Evolutionary conservation across 805 yeast genomes (phyloP), one percentile per base, ranked within the genome.

Genomic region (Komagataella ulmi): DNA sequence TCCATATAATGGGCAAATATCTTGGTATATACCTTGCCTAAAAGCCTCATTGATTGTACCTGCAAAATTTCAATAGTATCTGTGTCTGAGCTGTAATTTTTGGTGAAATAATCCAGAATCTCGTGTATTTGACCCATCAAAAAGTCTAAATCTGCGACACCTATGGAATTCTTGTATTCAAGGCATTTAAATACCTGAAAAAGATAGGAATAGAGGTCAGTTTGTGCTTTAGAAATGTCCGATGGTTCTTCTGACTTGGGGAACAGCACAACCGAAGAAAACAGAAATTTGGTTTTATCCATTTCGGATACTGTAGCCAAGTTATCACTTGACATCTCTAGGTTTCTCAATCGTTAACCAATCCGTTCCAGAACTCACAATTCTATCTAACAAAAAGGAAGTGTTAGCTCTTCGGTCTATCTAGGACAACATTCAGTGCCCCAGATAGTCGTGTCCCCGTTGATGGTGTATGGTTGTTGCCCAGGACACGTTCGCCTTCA

Each of bases 1-100:
- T 54, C 56, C 54, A 68, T 51, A 62, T 67, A 60, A 19, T 54
- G 43, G 8, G 61, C 54, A n/a, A 67, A 51, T 10, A 56, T 50
- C 43, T 51, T 36, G 10, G 59, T 46, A 24, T 62, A 57, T 5
- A 55, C 52, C 50, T 59, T 59, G 2, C 63, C 59, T 2, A 65
- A 47, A 24, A 63, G 52, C 49, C 58, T 59, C 50, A 59, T 53
- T 14, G 40, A 30, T 30, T 30, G 40, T 5, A 30, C 40, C 14
- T 30, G 40, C 14, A 30, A 14, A 30, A 30, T 30, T 8, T 30
- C 40, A 30, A 30, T 30, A 30, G 40, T 30, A 30, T 30, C 40
- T 30, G 40, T 30, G 12, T 30, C 40, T 30, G 40, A 30, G 40
- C 14, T 30, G 40, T 30, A 30, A 30, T 30, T 30, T 14, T 30